Percentiles rank a stretch among this genome's conserved stretches.
phyloP scores from a whole-genome alignment of 306 rosid species.

The Canavalia gladiata region DNA sequence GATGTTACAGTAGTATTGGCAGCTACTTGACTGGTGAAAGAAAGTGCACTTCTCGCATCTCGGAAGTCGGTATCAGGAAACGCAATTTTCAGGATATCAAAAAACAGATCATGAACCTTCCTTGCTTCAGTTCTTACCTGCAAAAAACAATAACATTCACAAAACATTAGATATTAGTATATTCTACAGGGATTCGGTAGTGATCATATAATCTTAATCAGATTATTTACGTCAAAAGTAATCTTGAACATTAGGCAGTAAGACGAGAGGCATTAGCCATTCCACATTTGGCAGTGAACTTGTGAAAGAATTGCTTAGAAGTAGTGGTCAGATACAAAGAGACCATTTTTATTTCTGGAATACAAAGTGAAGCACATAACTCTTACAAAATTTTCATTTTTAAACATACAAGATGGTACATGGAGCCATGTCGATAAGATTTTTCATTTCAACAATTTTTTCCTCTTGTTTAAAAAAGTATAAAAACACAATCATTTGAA shows the following conservation, averaged over 20 bases:
- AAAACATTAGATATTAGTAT: neutral
- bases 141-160: slow-evolving; percentile 25
- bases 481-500: slow-evolving; percentile 5
- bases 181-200: neutral
- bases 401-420: neutral
- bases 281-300: slow-evolving; percentile 25
- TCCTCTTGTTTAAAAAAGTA: neutral
- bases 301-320: slow-evolving; percentile 27
- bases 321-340: neutral
- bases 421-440: slow-evolving; percentile 10
- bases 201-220: neutral
- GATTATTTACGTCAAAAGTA: slow-evolving; percentile 5
- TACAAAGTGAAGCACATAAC: slow-evolving; percentile 11
- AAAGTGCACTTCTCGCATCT: slow-evolving; percentile 78
- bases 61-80: slow-evolving; percentile 92
- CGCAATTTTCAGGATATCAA: slow-evolving; percentile 91
- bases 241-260: neutral
- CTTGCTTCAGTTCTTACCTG: slow-evolving; percentile 97
- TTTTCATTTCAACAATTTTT: slow-evolving; percentile 9
- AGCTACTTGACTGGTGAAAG: slow-evolving; percentile 67
- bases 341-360: neutral
- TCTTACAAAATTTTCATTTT: neutral
- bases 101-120: slow-evolving; percentile 97
- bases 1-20: slow-evolving; percentile 61
- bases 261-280: neutral